Percentiles rank a stretch among this genome's conserved stretches.
These are phyloP conservation scores for Eurotiales sp. DNA, from an alignment of 2,329 filamentous ascomycete species.

Conservation along the genomic window DNA sequence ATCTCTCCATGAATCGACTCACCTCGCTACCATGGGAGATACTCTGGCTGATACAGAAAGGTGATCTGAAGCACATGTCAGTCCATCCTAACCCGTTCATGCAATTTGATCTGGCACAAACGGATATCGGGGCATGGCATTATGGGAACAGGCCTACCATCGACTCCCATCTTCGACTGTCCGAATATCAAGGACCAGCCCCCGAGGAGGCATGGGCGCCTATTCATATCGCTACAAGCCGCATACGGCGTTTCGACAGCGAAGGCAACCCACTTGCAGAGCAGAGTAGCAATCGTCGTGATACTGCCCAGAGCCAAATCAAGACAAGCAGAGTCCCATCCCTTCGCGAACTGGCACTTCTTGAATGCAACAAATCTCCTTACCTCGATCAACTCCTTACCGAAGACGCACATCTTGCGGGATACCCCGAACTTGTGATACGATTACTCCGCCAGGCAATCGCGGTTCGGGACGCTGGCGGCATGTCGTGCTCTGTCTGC, in stretches of 20 bases:
- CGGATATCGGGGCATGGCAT: slow-evolving; percentile 32
- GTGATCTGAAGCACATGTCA: slow-evolving; percentile 35
- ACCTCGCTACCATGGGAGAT: slow-evolving; percentile 44
- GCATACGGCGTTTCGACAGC: slow-evolving; percentile 29
- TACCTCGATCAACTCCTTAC: slow-evolving; percentile 35
- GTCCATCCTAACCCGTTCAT: slow-evolving; percentile 40
- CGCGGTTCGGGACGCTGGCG: slow-evolving; percentile 34
- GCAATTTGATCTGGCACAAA: slow-evolving; percentile 24
- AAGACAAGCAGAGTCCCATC: slow-evolving; percentile 31
- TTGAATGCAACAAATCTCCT: slow-evolving; percentile 34
- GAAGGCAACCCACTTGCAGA: slow-evolving; percentile 27
- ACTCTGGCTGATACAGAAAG: slow-evolving; percentile 35
- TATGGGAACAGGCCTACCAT: slow-evolving; percentile 14
- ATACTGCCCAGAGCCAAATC: slow-evolving; percentile 1
- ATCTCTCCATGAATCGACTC: slow-evolving; percentile 43
- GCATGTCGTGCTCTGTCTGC: slow-evolving; percentile 39
- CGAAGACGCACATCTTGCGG: slow-evolving; percentile 26
- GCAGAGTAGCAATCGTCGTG: no score
- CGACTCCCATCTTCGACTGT: slow-evolving; percentile 14
- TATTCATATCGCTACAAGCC: slow-evolving; percentile 35
- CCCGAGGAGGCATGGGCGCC: slow-evolving; percentile 32
- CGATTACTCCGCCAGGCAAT: slow-evolving; percentile 33
- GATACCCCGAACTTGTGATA: slow-evolving; percentile 32
- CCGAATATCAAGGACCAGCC: slow-evolving; percentile 23
- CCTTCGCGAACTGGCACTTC: slow-evolving; percentile 41